phyloP scores from a whole-genome alignment of 306 rosid species.

The Castanospermum australe region DNA sequence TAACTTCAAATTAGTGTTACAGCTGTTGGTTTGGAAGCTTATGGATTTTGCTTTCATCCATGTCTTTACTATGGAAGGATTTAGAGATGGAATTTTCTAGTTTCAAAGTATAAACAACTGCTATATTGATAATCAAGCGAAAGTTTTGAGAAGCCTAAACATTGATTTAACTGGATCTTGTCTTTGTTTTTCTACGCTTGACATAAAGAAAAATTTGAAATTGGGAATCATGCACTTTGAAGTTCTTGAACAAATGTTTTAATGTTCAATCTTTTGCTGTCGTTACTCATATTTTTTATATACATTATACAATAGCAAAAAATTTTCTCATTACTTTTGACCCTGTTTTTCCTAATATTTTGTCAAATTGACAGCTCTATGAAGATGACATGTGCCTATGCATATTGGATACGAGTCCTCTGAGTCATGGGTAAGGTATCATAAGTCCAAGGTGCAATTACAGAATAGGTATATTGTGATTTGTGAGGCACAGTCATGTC shows the following conservation, averaged over 20 bases:
- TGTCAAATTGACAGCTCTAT: slow-evolving; percentile 63
- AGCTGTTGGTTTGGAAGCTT: not conserved
- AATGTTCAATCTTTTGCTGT: not conserved
- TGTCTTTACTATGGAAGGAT: not conserved
- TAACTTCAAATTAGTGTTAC: not conserved
- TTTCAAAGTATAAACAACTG: not conserved
- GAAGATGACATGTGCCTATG: slow-evolving; percentile 87
- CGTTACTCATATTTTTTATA: not conserved
- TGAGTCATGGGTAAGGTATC: slow-evolving; percentile 98
- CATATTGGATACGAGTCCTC: slow-evolving; percentile 82
- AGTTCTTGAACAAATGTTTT: not conserved
- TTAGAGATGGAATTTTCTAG: slow-evolving; percentile 9
- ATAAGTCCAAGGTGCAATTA: slow-evolving; percentile 41
- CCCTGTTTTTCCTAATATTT: slow-evolving; percentile 15
- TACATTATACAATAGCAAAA: not conserved
- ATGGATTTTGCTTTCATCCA: not conserved
- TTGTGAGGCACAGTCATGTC: slow-evolving; percentile 1
- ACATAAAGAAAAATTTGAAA: not conserved
- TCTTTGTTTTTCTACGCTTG: not conserved
- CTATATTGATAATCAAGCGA: not conserved
- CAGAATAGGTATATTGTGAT: slow-evolving; percentile 9
- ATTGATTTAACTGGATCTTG: not conserved
- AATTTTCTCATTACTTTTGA: slow-evolving; percentile 17
- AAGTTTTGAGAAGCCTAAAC: not conserved
- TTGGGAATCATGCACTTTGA: not conserved